Conservation (phyloP, 2,329 filamentous ascomycete genomes). For the Colletotrichum noveboracense region DNA sequence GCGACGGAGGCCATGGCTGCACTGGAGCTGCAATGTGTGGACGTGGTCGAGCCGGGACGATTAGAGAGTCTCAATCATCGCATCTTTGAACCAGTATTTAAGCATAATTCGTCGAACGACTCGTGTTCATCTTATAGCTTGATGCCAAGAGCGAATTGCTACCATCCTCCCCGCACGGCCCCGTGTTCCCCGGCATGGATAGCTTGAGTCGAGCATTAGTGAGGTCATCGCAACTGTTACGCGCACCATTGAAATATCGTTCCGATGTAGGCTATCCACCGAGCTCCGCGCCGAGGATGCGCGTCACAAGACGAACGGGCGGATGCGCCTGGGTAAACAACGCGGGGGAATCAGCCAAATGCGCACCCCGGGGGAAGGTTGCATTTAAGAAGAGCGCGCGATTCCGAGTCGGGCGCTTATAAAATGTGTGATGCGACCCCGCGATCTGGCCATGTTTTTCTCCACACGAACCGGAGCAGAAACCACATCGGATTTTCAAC, state of each 20-base stretch:
- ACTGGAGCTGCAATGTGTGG: neutral
- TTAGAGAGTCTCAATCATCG: neutral
- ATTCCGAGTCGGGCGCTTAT: slow-evolving; percentile 11
- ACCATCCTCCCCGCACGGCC: neutral
- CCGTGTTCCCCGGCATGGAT: slow-evolving; percentile 4
- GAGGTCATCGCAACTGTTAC: slow-evolving; percentile 16
- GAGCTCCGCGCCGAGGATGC: neutral
- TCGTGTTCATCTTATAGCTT: neutral
- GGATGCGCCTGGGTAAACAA: neutral
- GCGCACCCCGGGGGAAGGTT: neutral
- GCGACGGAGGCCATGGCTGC: neutral
- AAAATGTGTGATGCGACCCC: neutral
- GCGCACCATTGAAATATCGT: slow-evolving; percentile 17
- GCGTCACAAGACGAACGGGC: neutral
- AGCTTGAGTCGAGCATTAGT: neutral
- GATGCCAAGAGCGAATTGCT: neutral
- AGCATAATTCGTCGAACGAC: neutral
- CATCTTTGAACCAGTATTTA: neutral
- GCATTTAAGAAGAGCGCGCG: neutral
- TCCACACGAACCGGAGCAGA: neutral
- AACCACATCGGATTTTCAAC: neutral
- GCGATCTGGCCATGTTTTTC: neutral
- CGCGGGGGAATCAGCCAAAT: neutral
- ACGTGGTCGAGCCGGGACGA: neutral
- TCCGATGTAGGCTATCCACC: neutral